Conservation (phyloP, 768 basidiomycete genomes). For the Suillus subaureus region DNA sequence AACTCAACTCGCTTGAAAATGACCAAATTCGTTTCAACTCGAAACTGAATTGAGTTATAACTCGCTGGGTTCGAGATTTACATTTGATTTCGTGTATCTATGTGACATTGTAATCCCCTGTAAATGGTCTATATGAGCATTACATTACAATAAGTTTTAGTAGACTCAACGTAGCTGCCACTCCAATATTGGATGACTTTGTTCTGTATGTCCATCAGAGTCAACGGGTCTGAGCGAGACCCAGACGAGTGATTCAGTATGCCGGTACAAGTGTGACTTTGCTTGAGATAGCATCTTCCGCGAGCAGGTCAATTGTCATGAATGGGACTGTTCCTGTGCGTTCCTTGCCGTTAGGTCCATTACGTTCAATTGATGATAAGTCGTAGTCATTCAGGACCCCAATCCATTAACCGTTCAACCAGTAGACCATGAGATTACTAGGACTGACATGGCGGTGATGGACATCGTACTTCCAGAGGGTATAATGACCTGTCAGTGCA, state of each 20-base stretch:
- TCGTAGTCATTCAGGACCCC: background rate
- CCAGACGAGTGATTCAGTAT: background rate
- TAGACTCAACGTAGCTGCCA: no score
- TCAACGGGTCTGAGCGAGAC: background rate
- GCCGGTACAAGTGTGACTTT: background rate
- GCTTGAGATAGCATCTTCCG: no score
- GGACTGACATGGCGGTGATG: background rate
- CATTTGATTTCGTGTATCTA: no score
- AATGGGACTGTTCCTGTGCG: background rate
- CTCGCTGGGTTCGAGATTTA: no score
- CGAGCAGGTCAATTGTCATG: background rate
- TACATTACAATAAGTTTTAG: no score
- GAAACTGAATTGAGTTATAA: no score
- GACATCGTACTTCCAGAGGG: background rate
- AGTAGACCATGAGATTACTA: background rate
- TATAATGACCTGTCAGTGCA: background rate
- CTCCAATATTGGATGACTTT: no score
- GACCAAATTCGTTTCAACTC: no score
- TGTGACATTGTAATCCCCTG: no score
- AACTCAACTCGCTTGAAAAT: no score
- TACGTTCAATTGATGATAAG: background rate
- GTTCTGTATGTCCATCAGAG: no score
- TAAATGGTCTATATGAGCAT: no score
- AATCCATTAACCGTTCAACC: background rate
- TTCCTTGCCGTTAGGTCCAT: background rate